Evolutionary conservation across 371 early-diverging fungal genomes (phyloP).

Genomic region (Mucor lusitanicus): DNA sequence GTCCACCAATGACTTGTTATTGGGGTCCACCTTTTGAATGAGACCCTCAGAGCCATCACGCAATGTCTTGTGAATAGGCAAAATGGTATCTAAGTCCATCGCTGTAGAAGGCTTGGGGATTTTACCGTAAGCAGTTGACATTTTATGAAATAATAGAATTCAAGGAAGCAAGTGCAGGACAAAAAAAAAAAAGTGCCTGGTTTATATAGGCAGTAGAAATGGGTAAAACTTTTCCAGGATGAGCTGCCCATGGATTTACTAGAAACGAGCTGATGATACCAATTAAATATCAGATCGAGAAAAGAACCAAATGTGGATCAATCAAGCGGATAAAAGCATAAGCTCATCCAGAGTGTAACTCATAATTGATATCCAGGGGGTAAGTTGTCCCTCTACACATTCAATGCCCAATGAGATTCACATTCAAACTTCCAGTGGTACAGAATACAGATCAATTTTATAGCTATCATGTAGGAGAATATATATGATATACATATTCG

Average conservation of each 20-base stretch:
- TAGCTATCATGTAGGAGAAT: background rate
- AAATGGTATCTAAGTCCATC: conserved; percentile 29
- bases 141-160: conserved; percentile 17
- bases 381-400: too few relatives aligned
- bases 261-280: background rate
- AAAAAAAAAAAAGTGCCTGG: background rate
- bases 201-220: background rate
- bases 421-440: background rate
- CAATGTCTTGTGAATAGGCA: conserved; percentile 51
- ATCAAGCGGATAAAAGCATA: background rate
- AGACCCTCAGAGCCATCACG: conserved; percentile 30
- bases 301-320: background rate
- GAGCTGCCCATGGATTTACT: background rate
- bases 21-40: conserved; percentile 34
- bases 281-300: background rate
- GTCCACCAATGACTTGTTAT: conserved; percentile 34
- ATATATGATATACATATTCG: conserved; percentile 9
- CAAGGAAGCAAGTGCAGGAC: background rate
- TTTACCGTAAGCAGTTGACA: conserved; percentile 69
- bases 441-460: conserved; percentile 1
- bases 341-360: background rate
- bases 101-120: conserved; percentile 46
- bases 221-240: conserved; percentile 1
- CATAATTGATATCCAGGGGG: background rate
- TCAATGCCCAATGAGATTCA: background rate